Conservation (phyloP, 2,329 filamentous ascomycete genomes). For the Emmonsiellopsis sp. region DNA sequence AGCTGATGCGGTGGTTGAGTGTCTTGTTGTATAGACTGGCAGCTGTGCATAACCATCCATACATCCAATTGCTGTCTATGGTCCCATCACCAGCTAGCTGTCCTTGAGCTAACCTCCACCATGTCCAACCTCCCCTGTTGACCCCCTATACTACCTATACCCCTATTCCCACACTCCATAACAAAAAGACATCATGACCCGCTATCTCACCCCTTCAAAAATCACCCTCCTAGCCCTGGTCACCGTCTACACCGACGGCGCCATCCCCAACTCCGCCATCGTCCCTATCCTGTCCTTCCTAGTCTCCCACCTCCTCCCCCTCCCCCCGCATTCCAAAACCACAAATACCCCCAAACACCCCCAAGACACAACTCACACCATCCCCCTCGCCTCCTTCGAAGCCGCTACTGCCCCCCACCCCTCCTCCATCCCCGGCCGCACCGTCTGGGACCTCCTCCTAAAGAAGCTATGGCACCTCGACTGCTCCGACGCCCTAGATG, state of each 20-base stretch:
- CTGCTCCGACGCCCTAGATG: slow-evolving; percentile 69
- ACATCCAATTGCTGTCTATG: too few species aligned
- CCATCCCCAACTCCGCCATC: slow-evolving; percentile 59
- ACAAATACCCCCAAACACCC: slow-evolving; percentile 8
- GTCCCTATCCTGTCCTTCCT: slow-evolving; percentile 72
- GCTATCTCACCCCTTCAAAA: slow-evolving; percentile 82
- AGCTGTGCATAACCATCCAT: too few species aligned
- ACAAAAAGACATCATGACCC: slow-evolving; percentile 50
- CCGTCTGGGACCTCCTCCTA: slow-evolving; percentile 82
- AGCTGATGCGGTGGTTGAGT: too few species aligned
- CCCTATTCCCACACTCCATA: background rate
- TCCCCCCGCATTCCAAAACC: slow-evolving; percentile 17
- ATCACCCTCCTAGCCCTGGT: slow-evolving; percentile 72
- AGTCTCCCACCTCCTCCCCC: slow-evolving; percentile 54
- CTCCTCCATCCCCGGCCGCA: slow-evolving; percentile 58
- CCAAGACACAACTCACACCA: slow-evolving; percentile 21
- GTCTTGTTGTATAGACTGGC: too few species aligned
- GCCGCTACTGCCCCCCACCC: slow-evolving; percentile 34
- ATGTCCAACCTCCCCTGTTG: background rate
- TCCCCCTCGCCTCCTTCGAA: slow-evolving; percentile 39
- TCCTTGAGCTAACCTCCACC: background rate
- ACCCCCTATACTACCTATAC: background rate
- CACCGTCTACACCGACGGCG: slow-evolving; percentile 67
- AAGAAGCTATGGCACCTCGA: slow-evolving; percentile 74
- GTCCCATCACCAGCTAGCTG: background rate